These are phyloP conservation scores for Nemania sp. DNA, from an alignment of 2,329 filamentous ascomycete species.

Conservation along the genomic window DNA sequence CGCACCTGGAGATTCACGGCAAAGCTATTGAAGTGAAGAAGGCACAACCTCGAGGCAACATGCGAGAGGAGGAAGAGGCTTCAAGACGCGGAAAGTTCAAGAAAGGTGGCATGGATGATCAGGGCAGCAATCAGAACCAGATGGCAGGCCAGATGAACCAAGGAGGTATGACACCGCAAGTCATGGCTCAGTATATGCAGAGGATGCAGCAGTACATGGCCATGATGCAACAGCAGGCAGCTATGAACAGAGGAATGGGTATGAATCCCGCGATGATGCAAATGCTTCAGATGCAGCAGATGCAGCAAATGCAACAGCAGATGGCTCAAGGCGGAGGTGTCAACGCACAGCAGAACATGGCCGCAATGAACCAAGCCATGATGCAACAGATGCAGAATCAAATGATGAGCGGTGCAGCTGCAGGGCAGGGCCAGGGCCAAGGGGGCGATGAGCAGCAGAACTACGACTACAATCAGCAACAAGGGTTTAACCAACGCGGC, in stretches of 20 bases:
- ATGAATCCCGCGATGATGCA: conserved; percentile 79
- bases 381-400: conserved; percentile 59
- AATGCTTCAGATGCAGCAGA: conserved; percentile 76
- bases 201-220: conserved; percentile 97
- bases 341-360: conserved; percentile 46
- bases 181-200: conserved; percentile 99
- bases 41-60: conserved; percentile 91
- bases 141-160: conserved; percentile 41
- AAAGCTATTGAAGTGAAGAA: conserved; percentile 99
- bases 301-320: conserved; percentile 67
- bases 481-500: conserved; percentile 38
- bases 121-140: conserved; percentile 34
- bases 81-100: conserved; percentile 64
- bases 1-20: conserved; percentile 87
- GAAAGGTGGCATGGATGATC: conserved; percentile 55
- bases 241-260: conserved; percentile 73
- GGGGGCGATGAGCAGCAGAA: conserved; percentile 36
- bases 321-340: conserved; percentile 46
- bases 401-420: conserved; percentile 41
- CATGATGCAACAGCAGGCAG: conserved; percentile 93
- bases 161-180: conserved; percentile 81
- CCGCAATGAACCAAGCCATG: conserved; percentile 56
- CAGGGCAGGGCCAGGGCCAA: conserved; percentile 44
- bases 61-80: conserved; percentile 87
- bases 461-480: conserved; percentile 37